Evolutionary conservation across 805 yeast genomes (phyloP).

Genomic region (Yarrowia osloensis): DNA sequence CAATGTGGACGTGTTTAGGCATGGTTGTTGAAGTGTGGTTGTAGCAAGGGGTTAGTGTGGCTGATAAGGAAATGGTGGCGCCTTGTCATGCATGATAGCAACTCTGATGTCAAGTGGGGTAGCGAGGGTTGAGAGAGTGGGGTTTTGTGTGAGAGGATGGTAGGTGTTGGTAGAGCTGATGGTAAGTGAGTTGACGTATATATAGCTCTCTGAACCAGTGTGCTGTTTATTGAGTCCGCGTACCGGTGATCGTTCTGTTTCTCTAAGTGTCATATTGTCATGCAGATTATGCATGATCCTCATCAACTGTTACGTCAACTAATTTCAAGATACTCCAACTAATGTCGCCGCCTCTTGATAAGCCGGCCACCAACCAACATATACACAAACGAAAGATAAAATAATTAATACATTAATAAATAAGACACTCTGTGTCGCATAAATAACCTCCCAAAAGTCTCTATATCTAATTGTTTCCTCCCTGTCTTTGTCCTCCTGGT

Average conservation of each 20-base stretch:
- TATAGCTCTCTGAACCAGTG: too few relatives aligned
- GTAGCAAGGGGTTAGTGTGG: constrained; percentile 11
- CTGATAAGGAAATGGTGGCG: constrained; percentile 5
- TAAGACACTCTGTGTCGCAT: constrained; percentile 23
- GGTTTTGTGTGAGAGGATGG: too few relatives aligned
- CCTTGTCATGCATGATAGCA: constrained; percentile 21
- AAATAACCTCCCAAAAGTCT: constrained; percentile 21
- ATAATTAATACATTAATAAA: constrained; percentile 16
- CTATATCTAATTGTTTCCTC: background rate
- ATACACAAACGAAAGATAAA: background rate
- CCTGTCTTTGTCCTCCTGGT: background rate
- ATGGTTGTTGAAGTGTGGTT: background rate
- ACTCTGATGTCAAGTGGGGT: constrained; percentile 10
- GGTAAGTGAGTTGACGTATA: too few relatives aligned
- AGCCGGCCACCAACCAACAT: background rate
- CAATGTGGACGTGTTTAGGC: constrained; percentile 11
- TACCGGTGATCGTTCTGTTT: too few relatives aligned
- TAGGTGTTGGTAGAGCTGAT: too few relatives aligned
- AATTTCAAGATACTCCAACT: too few relatives aligned
- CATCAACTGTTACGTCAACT: too few relatives aligned
- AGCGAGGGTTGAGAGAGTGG: background rate
- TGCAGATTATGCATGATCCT: too few relatives aligned
- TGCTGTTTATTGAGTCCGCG: too few relatives aligned
- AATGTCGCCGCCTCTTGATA: too few relatives aligned
- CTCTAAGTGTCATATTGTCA: too few relatives aligned